Base-by-base conservation (phyloP, 2,329 filamentous ascomycete species). In the Claviceps fusiformis region DNA sequence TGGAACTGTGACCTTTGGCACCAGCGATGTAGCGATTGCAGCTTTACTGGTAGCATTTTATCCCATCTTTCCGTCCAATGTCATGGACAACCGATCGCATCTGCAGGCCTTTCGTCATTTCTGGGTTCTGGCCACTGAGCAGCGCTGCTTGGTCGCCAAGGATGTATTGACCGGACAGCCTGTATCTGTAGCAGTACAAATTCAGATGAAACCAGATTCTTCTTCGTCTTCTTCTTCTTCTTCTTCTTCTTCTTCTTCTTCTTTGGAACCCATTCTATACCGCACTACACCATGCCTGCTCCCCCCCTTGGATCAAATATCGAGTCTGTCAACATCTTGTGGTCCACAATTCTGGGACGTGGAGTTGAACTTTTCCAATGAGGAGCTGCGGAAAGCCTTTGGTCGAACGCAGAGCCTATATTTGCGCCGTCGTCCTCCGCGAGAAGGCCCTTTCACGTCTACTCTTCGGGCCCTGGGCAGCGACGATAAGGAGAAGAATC, bases 71-170 rank as follows among this genome's bases (percentile, higher is more conserved):
- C 93, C 93, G 0, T 86, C 82, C 10, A 86, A 82, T 35, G 88
- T 97, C 2, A 86, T 95, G 63, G 93, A 98, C 71, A 97, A 97
- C 65, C 86, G 88, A 60, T 90, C 89, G 11, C 93, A 98, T 64
- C 77, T 98, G 6, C 93, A 98, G 72, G 93, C 95, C 3, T 93
- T 98, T 73, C 83, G 95, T 5, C 92, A 98, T 70, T 87, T 98
- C 65, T 98, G 93, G 93, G 92, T 95, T 11, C 77, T 98, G 3
- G 93, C 93, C 1, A 86, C 88, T 0, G 93, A 98, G 64, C 82
- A 89, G 10, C 82, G 95, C 53, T 97, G 92, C 65, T 79, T 98
- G 0, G 82, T 98, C 0, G 81, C 89, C 19, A 87, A 92, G 58
- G 93, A 98, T 62, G 80, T 93, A 3, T 84, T 93, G 57, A 95